These are phyloP conservation scores for Sutorius australiensis DNA, from an alignment of 768 basidiomycete genomes.

Conservation along the genomic window DNA sequence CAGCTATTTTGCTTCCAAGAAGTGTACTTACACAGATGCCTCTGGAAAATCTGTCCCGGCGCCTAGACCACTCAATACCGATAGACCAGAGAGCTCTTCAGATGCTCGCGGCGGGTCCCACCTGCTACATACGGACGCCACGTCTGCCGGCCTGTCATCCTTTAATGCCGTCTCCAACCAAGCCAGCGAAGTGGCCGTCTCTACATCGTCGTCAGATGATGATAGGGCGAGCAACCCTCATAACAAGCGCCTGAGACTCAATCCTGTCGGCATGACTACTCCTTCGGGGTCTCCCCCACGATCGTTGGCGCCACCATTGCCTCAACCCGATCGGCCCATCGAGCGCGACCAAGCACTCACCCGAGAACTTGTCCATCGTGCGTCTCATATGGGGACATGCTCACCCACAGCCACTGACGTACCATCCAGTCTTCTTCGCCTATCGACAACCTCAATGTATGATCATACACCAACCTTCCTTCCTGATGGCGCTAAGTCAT, in stretches of 20 bases:
- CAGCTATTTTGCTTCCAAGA: slow-evolving; percentile 79
- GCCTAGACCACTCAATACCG: slow-evolving; percentile 49
- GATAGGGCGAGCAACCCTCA: slow-evolving; percentile 39
- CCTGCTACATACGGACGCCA: slow-evolving; percentile 15
- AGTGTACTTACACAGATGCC: slow-evolving; percentile 77
- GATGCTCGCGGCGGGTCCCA: slow-evolving; percentile 23
- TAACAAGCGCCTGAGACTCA: slow-evolving; percentile 52
- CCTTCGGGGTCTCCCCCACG: slow-evolving; percentile 28
- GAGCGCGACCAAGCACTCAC: slow-evolving; percentile 61
- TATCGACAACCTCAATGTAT: slow-evolving; percentile 75
- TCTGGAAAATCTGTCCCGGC: slow-evolving; percentile 79
- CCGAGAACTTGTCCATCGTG: slow-evolving; percentile 72
- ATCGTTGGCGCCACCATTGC: slow-evolving; percentile 35
- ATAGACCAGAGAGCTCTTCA: slow-evolving; percentile 28
- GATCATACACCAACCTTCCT: slow-evolving; percentile 77
- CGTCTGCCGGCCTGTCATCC: slow-evolving; percentile 13
- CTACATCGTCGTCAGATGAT: slow-evolving; percentile 33
- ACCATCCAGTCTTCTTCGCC: slow-evolving; percentile 67
- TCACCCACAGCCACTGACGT: neutral
- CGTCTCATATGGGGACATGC: slow-evolving; percentile 23
- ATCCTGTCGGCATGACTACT: slow-evolving; percentile 36
- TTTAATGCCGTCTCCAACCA: slow-evolving; percentile 6
- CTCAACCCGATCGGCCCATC: slow-evolving; percentile 38
- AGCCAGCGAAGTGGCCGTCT: slow-evolving; percentile 9
- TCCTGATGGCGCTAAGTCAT: slow-evolving; percentile 60